Evolutionary conservation across 129 eudicot genomes (phyloP), one percentile per base, ranked within the genome.

Genomic region (Artemisia annua): DNA sequence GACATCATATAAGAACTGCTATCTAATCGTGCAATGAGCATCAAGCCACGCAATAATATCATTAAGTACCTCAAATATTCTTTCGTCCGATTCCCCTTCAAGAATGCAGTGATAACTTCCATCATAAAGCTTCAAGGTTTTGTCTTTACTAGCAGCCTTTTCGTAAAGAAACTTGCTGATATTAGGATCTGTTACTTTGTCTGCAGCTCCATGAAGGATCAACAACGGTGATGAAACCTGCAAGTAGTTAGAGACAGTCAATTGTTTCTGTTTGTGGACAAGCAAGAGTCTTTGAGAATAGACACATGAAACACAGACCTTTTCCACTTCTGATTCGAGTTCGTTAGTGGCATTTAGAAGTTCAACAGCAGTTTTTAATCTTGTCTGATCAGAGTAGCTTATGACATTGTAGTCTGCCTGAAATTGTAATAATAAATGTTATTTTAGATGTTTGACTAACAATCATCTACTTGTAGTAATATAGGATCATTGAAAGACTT

Each of bases 1-100:
- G 11, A 30, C 6, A 3, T 11, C 65, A 6, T 39, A 39, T 11
- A 78, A 6, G 10, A 46, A 28, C 9, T 1, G 15, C 73, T 83
- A 81, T 67, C 77, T 71, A 50, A 69, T 32, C 3, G 79, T 43
- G 77, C 89, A 83, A 26, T 82, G 84, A 67, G 83, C 61, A 74
- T 91, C 96, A 46, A 89, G 92, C 98, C 98, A 93, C 7, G 85
- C 73, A 49, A 74, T 74, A 66, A 93, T 89, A 68, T 93, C 97
- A 71, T 61, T 67, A 44, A 93, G 86, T 12, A 93, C 97, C 2
- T 74, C 57, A 22, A 87, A 75, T 49, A 93, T 93, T 74, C 83
- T 84, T 20, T 93, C 98, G 71, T 93, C 98, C 1, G 97, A 86
- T 69, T 93, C 98, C 14, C 98, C 98, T 87, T 89, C 98, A 15